These are phyloP conservation scores for Dothidotthia symphoricarpi DNA, from an alignment of 2,329 filamentous ascomycete species.

Conservation along the genomic window DNA sequence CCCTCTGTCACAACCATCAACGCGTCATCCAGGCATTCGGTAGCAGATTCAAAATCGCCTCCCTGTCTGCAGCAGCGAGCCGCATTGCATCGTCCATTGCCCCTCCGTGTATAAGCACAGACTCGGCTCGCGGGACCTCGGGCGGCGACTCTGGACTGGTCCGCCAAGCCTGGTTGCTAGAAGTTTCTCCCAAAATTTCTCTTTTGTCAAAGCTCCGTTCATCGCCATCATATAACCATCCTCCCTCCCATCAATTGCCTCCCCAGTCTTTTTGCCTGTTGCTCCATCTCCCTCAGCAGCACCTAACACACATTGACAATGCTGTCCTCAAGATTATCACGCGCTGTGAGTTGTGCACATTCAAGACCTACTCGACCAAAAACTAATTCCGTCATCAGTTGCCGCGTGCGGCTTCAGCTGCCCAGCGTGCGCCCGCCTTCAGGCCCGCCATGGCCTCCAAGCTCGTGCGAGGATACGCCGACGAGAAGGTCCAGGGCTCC, in stretches of 20 bases:
- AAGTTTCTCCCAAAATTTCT: slow-evolving; percentile 32
- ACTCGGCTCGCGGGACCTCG: slow-evolving; percentile 16
- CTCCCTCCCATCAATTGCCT: slow-evolving; percentile 17
- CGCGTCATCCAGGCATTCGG: neutral
- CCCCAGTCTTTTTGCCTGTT: slow-evolving; percentile 23
- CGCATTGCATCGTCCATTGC: slow-evolving; percentile 1
- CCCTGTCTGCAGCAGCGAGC: neutral
- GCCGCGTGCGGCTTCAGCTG: slow-evolving; percentile 70
- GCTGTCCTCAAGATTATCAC: slow-evolving; percentile 45
- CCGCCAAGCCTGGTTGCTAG: slow-evolving; percentile 16
- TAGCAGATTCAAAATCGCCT: neutral
- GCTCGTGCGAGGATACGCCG: slow-evolving; percentile 72
- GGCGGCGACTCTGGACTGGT: slow-evolving; percentile 14
- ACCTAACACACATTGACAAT: slow-evolving; percentile 33
- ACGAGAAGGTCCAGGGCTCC: slow-evolving; percentile 86
- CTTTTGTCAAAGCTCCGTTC: slow-evolving; percentile 28
- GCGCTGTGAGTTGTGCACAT: slow-evolving; percentile 45
- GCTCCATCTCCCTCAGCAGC: slow-evolving; percentile 33
- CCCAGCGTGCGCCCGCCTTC: slow-evolving; percentile 63
- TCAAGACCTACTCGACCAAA: no score
- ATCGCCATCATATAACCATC: slow-evolving; percentile 30
- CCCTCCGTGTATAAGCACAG: slow-evolving; percentile 13
- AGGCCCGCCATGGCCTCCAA: slow-evolving; percentile 70
- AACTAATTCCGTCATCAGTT: slow-evolving; percentile 39
- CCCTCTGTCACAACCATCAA: neutral